These are phyloP conservation scores for Pseudopediastrum boryanum DNA, from an alignment of 139 green algal species.

Conservation along the genomic window DNA sequence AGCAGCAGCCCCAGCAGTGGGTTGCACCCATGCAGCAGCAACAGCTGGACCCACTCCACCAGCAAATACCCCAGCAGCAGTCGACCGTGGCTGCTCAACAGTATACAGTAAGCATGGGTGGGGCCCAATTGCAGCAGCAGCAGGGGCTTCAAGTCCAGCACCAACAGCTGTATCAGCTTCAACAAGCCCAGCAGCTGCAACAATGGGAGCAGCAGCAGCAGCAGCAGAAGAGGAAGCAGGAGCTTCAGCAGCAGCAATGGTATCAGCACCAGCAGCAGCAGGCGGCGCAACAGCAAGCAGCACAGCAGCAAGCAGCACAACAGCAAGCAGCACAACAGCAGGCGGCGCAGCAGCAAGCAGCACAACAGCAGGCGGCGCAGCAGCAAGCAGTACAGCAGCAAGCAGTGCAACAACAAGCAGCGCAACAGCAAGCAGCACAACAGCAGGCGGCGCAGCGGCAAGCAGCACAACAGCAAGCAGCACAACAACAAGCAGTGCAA, in stretches of 20 bases:
- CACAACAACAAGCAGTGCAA: background rate
- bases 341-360: background rate
- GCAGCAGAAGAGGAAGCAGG: background rate
- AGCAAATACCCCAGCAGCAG: too few relatives aligned
- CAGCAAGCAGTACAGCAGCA: background rate
- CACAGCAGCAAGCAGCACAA: background rate
- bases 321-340: constrained; percentile 6
- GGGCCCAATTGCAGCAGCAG: background rate
- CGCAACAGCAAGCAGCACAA: background rate
- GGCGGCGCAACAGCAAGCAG: constrained; percentile 6
- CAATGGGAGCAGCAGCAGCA: background rate
- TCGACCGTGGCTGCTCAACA: too few relatives aligned
- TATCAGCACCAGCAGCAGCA: background rate
- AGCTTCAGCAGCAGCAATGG: constrained; percentile 7
- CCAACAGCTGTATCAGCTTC: background rate
- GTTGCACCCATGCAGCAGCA: too few relatives aligned
- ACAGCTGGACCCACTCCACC: too few relatives aligned
- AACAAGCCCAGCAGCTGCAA: too few relatives aligned
- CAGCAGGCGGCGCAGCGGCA: background rate
- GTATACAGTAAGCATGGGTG: too few relatives aligned
- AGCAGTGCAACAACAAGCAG: background rate
- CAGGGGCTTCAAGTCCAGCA: background rate
- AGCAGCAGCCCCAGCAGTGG: too few relatives aligned
- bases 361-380: background rate
- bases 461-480: background rate